Conservation (phyloP, 2,329 filamentous ascomycete species). For the Ceratocystis diversiconidia region DNA sequence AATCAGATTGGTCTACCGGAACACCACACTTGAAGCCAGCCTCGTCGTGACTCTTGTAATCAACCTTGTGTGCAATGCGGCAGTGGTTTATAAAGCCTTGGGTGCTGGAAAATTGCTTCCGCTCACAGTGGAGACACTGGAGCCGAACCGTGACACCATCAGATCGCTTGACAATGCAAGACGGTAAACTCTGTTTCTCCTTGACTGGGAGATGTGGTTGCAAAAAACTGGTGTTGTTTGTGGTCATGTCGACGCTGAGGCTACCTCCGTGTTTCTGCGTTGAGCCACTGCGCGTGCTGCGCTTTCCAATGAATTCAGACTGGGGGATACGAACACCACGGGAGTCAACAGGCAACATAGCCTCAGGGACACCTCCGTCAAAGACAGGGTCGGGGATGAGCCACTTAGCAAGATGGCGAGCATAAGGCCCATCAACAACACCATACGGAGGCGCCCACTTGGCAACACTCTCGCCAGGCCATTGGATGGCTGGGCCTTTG, state of each 20-base stretch:
- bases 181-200: conserved; percentile 53
- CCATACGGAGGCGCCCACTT: conserved; percentile 78
- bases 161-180: conserved; percentile 70
- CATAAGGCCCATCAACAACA: conserved; percentile 81
- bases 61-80: conserved; percentile 82
- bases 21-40: conserved; percentile 80
- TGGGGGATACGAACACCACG: conserved; percentile 68
- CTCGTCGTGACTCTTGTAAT: conserved; percentile 92
- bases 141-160: conserved; percentile 81
- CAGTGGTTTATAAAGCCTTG: conserved; percentile 99
- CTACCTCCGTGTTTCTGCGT: conserved; percentile 39
- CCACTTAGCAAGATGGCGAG: conserved; percentile 91
- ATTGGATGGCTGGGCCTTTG: conserved; percentile 54
- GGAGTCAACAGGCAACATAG: conserved; percentile 30
- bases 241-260: conserved; percentile 18
- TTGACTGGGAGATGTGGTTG: conserved; percentile 50
- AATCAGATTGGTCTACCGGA: conserved; percentile 43
- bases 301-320: conserved; percentile 34
- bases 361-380: conserved; percentile 48
- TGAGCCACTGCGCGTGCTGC: conserved; percentile 32
- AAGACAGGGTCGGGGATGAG: conserved; percentile 78
- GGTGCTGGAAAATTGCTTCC: conserved; percentile 87
- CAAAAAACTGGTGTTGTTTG: neutral
- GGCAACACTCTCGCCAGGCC: conserved; percentile 50
- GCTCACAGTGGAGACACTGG: conserved; percentile 74